Evolutionary conservation across 1,284 basidiomycete species (phyloP), one percentile per base, ranked within the genome.

Genomic region (Boletus putidus): DNA sequence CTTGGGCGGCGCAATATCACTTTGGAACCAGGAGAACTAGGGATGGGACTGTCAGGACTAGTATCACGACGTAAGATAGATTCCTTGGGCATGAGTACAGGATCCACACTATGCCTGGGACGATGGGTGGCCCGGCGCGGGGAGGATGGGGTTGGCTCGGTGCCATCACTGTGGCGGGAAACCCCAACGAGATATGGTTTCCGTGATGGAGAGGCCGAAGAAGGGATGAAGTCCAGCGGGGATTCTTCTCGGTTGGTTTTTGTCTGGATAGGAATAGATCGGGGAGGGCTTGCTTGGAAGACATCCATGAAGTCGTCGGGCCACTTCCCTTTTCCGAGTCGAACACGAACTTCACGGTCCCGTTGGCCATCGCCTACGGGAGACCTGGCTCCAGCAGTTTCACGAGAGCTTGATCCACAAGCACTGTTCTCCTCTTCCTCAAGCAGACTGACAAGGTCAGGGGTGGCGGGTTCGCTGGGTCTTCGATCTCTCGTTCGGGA

Each of bases 271-370:
- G 75, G 67, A 56, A 75, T 73, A 53, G 73, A 67, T 33, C 68
- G 74, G 6, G 70, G 49, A 47, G 71, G 51, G 35, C 46, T 68
- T 59, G 68, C 72, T 55, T 74, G 70, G 64, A 87, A 82, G 25
- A 77, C 83, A 66, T 84, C 83, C 57, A 90, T 70, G 68, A 90
- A 90, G 71, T 91, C 89, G 69, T 91, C 88, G 2, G 90, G 89
- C 88, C 88, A 91, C 72, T 88, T 90, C 57, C 87, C 89, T 71
- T 91, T 88, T 43, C 85, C 84, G 49, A 90, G 82, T 59, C 85
- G 80, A 63, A 89, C 75, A 60, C 75, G 75, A 57, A 70, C 64
- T 60, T 76, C 75, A 55, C 21, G 62, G 48, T 62, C 58, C 4
- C 42, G 59, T 49, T 55, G 53, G 51, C 56, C 46, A 49, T 62